These are phyloP conservation scores for Setomelanomma holmii DNA, from an alignment of 2,329 filamentous ascomycete species.

Conservation along the genomic window DNA sequence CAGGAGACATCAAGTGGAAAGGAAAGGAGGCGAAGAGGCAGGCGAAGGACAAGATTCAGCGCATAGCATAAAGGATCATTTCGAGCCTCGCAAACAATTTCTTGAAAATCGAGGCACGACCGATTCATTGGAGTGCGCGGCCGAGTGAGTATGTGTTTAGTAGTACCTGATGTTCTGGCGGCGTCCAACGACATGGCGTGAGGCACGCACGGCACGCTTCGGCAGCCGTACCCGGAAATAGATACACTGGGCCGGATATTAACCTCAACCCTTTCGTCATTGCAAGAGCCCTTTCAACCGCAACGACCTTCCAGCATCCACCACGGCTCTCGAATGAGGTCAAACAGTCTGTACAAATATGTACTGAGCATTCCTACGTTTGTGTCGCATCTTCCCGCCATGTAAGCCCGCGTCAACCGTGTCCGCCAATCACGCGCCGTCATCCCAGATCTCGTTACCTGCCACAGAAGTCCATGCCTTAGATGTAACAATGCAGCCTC, in stretches of 20 bases:
- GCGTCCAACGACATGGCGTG: background rate
- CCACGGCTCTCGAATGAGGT: background rate
- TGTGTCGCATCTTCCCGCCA: too few relatives aligned
- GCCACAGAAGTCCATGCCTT: background rate
- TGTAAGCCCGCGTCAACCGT: too few relatives aligned
- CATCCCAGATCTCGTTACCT: background rate
- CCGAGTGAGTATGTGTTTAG: background rate
- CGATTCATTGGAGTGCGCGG: background rate
- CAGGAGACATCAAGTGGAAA: slow-evolving; percentile 31
- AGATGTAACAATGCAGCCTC: background rate
- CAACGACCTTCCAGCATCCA: background rate
- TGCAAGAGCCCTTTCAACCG: background rate
- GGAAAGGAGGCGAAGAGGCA: slow-evolving; percentile 18
- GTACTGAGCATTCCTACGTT: too few relatives aligned
- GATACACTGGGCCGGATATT: background rate
- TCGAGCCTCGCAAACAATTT: background rate
- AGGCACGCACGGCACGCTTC: background rate
- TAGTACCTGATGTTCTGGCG: background rate
- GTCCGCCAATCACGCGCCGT: background rate
- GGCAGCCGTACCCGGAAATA: background rate
- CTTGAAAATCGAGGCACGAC: background rate
- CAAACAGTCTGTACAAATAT: too few relatives aligned
- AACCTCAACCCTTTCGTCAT: background rate
- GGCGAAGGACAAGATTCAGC: slow-evolving; percentile 23
- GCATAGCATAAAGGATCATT: slow-evolving; percentile 6